These are phyloP conservation scores for Monilinia polystroma DNA, from an alignment of 2,329 filamentous ascomycete species.

Conservation along the genomic window DNA sequence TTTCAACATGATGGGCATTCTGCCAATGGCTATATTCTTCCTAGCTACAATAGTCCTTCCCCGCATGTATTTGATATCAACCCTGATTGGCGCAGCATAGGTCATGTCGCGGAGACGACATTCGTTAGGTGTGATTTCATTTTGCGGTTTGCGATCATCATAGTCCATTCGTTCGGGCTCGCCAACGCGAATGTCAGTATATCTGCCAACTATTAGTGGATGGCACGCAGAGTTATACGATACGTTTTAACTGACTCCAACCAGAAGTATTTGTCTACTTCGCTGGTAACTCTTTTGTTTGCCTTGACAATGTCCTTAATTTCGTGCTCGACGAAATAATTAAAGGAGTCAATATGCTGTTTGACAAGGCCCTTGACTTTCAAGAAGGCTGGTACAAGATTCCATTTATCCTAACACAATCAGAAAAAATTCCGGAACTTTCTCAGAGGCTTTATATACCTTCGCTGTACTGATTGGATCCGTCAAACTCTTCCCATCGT, in stretches of 20 bases:
- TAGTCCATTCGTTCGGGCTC: conserved; percentile 76
- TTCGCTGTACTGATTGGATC: conserved; percentile 68
- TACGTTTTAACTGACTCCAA: conserved; percentile 57
- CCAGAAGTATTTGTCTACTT: conserved; percentile 90
- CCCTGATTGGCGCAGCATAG: conserved; percentile 91
- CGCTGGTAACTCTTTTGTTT: conserved; percentile 84
- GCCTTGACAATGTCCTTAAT: conserved; percentile 95
- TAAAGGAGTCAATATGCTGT: conserved; percentile 88
- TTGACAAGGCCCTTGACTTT: conserved; percentile 96
- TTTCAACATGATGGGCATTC: conserved; percentile 95
- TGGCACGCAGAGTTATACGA: not conserved
- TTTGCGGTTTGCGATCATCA: conserved; percentile 67
- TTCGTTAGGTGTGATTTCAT: conserved; percentile 88
- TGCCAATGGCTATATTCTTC: conserved; percentile 76
- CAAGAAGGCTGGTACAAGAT: conserved; percentile 92
- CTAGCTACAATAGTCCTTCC: conserved; percentile 74
- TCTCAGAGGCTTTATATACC: conserved; percentile 26
- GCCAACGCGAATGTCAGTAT: conserved; percentile 86
- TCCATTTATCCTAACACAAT: conserved; percentile 83
- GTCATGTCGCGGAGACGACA: conserved; percentile 95
- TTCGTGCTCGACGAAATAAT: conserved; percentile 95
- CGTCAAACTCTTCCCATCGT: conserved; percentile 65
- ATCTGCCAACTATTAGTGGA: conserved; percentile 41
- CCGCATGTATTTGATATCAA: conserved; percentile 87
- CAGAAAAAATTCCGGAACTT: conserved; percentile 23